Evolutionary conservation across 441 rosid genomes (phyloP).

Genomic region (Syzygium malaccense): DNA sequence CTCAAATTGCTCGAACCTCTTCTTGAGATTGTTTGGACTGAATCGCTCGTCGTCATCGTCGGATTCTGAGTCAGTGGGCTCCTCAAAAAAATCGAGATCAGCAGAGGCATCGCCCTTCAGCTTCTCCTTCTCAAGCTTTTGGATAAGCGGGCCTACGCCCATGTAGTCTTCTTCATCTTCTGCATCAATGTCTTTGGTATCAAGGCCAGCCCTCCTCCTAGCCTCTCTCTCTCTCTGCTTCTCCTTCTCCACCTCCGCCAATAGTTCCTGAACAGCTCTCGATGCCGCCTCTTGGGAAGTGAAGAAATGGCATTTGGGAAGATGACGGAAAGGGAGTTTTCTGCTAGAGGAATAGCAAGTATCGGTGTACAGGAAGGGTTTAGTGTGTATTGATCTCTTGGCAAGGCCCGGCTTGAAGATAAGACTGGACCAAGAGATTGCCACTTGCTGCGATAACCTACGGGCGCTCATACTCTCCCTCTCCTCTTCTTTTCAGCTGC

Average conservation of each 20-base stretch:
- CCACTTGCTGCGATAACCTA: neutral
- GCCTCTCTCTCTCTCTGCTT: constrained; percentile 47
- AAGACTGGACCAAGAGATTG: neutral
- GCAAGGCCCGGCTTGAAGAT: constrained; percentile 2
- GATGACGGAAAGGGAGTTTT: constrained; percentile 8
- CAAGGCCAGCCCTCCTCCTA: constrained; percentile 52
- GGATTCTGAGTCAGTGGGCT: constrained; percentile 67
- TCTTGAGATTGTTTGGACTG: constrained; percentile 28
- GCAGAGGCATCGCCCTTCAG: constrained; percentile 21
- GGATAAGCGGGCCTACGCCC: constrained; percentile 66
- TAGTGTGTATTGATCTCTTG: constrained; percentile 1
- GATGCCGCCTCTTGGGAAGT: constrained; percentile 14
- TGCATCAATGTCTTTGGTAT: constrained; percentile 59
- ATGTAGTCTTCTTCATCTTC: constrained; percentile 82
- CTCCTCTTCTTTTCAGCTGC: neutral
- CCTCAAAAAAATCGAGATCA: constrained; percentile 34
- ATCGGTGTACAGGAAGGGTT: constrained; percentile 17
- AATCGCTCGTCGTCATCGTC: constrained; percentile 54
- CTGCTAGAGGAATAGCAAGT: constrained; percentile 21
- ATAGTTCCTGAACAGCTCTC: constrained; percentile 35
- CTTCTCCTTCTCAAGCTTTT: constrained; percentile 58
- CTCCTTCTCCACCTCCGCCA: constrained; percentile 33
- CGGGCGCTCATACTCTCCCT: neutral
- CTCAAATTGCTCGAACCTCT: constrained; percentile 25
- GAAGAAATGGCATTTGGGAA: constrained; percentile 33